Conservation (phyloP, 257 asterid genomes). For the Solanum piurae region DNA sequence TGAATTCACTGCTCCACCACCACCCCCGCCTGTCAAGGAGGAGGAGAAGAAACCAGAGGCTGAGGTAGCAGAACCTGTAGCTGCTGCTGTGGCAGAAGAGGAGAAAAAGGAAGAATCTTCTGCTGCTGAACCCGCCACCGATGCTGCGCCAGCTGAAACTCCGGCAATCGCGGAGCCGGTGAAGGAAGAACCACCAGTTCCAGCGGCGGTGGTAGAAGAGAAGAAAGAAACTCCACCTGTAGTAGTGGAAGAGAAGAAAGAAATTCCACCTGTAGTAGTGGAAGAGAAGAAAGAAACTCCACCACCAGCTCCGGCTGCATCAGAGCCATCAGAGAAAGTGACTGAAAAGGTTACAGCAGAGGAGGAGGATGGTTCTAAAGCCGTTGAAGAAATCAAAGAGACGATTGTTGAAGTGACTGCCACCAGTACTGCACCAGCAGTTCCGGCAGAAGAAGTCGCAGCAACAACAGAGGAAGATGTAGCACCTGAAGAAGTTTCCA, state of each 20-base stretch:
- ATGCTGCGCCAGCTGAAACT: not conserved
- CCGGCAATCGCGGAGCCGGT: not conserved
- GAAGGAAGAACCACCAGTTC: not conserved
- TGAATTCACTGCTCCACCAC: constrained; percentile 41
- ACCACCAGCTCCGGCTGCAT: not conserved
- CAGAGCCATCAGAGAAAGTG: constrained; percentile 8
- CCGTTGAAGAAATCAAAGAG: constrained; percentile 47
- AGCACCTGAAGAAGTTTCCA: constrained; percentile 54
- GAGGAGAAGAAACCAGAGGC: constrained; percentile 6
- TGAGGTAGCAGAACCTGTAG: not conserved
- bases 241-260: constrained; percentile 6
- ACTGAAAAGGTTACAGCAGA: not conserved
- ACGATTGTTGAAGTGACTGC: constrained; percentile 40
- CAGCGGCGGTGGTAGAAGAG: not conserved
- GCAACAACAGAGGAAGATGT: constrained; percentile 14
- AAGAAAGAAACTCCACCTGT: not conserved
- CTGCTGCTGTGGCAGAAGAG: not conserved
- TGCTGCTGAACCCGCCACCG: not conserved
- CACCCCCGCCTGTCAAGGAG: constrained; percentile 20
- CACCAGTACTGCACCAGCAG: not conserved
- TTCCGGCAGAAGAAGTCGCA: constrained; percentile 6
- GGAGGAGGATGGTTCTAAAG: constrained; percentile 10
- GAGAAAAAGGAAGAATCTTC: not conserved
- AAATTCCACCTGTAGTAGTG: not conserved
- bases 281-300: not conserved